phyloP scores from a whole-genome alignment of 2,329 filamentous ascomycete species.

The Cordyceps pruinosa region DNA sequence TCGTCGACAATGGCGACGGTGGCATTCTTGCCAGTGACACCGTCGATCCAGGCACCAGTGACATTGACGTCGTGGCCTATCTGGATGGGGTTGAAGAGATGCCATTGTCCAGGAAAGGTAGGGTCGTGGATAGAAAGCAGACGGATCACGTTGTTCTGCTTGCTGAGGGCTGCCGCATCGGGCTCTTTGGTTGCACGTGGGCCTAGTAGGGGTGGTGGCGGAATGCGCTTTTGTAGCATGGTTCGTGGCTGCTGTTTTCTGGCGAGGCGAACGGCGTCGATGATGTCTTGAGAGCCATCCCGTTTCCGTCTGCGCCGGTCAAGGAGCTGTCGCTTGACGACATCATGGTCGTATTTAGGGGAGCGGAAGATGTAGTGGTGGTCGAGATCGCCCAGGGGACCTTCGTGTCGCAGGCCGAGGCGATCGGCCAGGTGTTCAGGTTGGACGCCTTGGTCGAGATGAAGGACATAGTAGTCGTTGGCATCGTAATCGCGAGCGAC shows the following conservation, averaged over 20 bases:
- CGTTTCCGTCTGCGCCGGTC: constrained; percentile 57
- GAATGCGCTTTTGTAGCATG: constrained; percentile 48
- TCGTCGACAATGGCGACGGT: constrained; percentile 95
- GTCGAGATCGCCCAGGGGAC: constrained; percentile 67
- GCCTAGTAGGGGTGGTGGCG: constrained; percentile 28
- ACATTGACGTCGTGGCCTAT: constrained; percentile 91
- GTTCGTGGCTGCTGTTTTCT: constrained; percentile 60
- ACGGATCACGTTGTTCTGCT: constrained; percentile 54
- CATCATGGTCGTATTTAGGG: constrained; percentile 53
- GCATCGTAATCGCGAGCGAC: constrained; percentile 62
- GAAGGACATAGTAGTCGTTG: constrained; percentile 89
- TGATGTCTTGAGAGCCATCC: constrained; percentile 39
- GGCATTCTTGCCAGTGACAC: constrained; percentile 80
- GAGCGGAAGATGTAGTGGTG: constrained; percentile 82
- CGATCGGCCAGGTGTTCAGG: constrained; percentile 64
- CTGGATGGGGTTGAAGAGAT: constrained; percentile 77
- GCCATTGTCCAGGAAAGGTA: constrained; percentile 93
- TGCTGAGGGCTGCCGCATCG: constrained; percentile 40
- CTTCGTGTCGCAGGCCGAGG: constrained; percentile 74
- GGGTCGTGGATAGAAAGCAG: constrained; percentile 76
- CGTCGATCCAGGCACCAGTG: constrained; percentile 85
- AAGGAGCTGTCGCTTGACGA: constrained; percentile 48
- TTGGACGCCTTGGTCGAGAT: constrained; percentile 60
- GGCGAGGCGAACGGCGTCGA: constrained; percentile 70
- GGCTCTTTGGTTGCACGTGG: constrained; percentile 15